Conservation (phyloP, 805 yeast species). For the Ogataea paraovalis region DNA sequence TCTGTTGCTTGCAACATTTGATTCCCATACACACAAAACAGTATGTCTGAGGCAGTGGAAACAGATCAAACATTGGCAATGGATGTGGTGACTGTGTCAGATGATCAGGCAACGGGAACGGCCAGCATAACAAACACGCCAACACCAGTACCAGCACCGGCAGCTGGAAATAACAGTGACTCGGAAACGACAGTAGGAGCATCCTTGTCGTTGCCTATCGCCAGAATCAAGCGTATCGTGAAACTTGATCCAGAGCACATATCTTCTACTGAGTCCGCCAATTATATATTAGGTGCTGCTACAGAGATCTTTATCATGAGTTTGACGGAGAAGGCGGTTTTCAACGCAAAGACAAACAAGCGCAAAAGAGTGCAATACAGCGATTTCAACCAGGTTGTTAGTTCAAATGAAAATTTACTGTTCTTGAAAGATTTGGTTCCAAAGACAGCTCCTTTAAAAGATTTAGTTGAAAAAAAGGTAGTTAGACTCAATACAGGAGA, state of each 20-base stretch:
- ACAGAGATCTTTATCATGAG: constrained; percentile 70
- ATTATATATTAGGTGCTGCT: constrained; percentile 73
- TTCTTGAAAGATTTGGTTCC: constrained; percentile 70
- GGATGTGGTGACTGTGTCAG: neutral
- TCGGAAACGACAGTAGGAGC: constrained; percentile 16
- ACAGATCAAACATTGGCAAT: no score
- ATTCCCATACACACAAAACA: no score
- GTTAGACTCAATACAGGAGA: constrained; percentile 25
- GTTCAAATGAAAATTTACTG: constrained; percentile 52
- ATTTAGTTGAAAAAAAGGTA: constrained; percentile 41
- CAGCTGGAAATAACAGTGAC: neutral
- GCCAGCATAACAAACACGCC: neutral
- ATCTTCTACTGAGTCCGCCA: constrained; percentile 65
- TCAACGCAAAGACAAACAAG: constrained; percentile 59
- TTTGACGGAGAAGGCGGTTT: constrained; percentile 65
- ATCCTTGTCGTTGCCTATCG: constrained; percentile 46
- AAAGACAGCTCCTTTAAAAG: constrained; percentile 47
- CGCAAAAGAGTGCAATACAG: constrained; percentile 67
- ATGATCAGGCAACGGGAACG: neutral
- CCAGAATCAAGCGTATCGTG: constrained; percentile 67
- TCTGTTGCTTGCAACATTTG: no score
- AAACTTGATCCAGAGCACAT: constrained; percentile 72
- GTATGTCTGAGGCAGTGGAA: no score
- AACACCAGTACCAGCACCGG: neutral
- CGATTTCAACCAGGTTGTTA: constrained; percentile 65